phyloP scores from a whole-genome alignment of 164 flowering plant genomes.

The Vitis labrusca region DNA sequence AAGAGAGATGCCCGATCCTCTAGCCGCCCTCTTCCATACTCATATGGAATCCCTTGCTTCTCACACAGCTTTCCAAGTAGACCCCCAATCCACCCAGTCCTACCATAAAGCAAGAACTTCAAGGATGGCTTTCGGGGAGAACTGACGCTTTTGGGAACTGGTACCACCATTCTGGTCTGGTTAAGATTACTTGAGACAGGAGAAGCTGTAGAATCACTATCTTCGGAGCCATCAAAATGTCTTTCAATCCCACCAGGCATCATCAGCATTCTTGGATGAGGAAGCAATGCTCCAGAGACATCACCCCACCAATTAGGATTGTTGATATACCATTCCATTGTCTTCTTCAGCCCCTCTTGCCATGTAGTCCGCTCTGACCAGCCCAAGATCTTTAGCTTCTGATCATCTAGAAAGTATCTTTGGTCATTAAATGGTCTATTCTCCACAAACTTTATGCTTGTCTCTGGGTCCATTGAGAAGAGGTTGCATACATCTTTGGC shows the following conservation, averaged over 20 bases:
- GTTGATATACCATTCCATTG: conserved; percentile 65
- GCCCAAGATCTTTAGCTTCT: conserved; percentile 69
- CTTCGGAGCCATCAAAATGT: conserved; percentile 51
- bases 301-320: conserved; percentile 90
- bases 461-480: conserved; percentile 52
- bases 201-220: conserved; percentile 18
- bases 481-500: conserved; percentile 72
- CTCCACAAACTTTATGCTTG: conserved; percentile 58
- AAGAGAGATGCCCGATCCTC: conserved; percentile 50
- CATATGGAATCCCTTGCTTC: conserved; percentile 56
- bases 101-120: conserved; percentile 69
- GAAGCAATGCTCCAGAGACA: conserved; percentile 66
- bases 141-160: conserved; percentile 25
- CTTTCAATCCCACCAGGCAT: conserved; percentile 65
- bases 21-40: conserved; percentile 64
- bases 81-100: conserved; percentile 76
- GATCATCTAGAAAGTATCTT: conserved; percentile 74
- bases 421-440: conserved; percentile 77
- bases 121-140: conserved; percentile 37
- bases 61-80: conserved; percentile 60
- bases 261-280: conserved; percentile 77
- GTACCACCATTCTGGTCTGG: conserved; percentile 41
- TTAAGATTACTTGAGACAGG: conserved; percentile 22
- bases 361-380: conserved; percentile 73
- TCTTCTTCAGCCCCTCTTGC: conserved; percentile 71